Base-by-base conservation (phyloP, 352 stramenopile species). In the Peronospora farinosa region DNA sequence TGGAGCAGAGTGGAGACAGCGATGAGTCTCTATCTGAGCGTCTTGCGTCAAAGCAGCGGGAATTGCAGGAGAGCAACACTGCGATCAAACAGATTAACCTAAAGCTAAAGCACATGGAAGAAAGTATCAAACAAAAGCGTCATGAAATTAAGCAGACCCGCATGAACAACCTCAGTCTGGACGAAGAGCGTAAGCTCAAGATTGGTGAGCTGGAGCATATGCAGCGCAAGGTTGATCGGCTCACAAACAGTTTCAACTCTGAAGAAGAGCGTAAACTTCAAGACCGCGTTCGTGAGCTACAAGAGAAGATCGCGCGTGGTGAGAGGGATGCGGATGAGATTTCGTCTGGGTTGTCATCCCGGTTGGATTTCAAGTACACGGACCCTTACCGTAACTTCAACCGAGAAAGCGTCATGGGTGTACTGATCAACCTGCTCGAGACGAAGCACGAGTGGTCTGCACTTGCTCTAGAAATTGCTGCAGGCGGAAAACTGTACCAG, bases 401-500 rank as follows among this genome's bases (percentile, higher is more conserved):
- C 48, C 85, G 91, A 17, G 75, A 86, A 13, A 97, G 92, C 55
- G 96, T 99, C 9, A 98, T 98, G 67, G 97, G 97, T 31, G 74
- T 98, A 13, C 78, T 99, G n/a, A 96, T 95, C 11, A 94, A 95
- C 33, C 73, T 99, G 7, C 67, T 99, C 7, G 74, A 95, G 47
- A 96, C 98, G 0, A 97, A 97, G 49, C 67, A 99, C 43, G 72
- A 89, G 31, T 88, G 82, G 65, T 86, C 95, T 51, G 86, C 95
- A 11, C 97, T 97, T 11, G 96, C 96, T 12, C 72, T 99, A 1
- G 97, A 99, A 72, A 97, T 99, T 42, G 94, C 90, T 21, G 96
- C 96, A 5, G 97, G 97, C 31, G 96, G 96, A 30, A 98, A 98
- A 54, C 72, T 99, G 7, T 99, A 98, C 60, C 94, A 99, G 65